A percentile compares a stretch with the other conserved stretches of the same genome.
phyloP scores from a whole-genome alignment of 2,329 filamentous ascomycete genomes.

The Domatiomyces globalis region DNA sequence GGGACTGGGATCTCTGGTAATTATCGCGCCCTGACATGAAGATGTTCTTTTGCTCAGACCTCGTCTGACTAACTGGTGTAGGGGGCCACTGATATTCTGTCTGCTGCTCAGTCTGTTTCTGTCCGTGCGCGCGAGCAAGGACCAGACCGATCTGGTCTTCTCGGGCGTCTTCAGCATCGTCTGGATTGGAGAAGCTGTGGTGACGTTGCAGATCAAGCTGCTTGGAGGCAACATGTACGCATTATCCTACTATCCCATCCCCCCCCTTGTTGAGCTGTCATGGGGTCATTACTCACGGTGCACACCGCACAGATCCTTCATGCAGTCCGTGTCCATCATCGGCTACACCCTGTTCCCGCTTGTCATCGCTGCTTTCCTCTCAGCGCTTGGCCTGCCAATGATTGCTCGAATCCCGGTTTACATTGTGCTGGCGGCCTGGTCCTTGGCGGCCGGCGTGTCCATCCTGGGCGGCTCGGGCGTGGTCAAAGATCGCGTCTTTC shows the following conservation, averaged over 20 bases:
- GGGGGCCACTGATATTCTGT: conserved; percentile 90
- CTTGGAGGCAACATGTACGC: conserved; percentile 92
- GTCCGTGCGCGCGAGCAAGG: conserved; percentile 61
- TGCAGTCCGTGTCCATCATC: conserved; percentile 94
- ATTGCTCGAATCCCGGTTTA: conserved; percentile 85
- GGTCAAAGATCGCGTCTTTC: conserved; percentile 80
- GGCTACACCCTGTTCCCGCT: conserved; percentile 96
- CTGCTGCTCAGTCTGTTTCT: conserved; percentile 75
- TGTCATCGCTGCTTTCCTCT: conserved; percentile 81
- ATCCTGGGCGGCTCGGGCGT: conserved; percentile 92
- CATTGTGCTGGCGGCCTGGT: conserved; percentile 77
- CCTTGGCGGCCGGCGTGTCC: conserved; percentile 84
- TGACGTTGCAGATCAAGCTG: conserved; percentile 95
- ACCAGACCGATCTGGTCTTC: conserved; percentile 81
- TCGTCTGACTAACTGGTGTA: conserved; percentile 18
- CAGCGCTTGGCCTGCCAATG: conserved; percentile 62
- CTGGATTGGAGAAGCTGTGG: conserved; percentile 91
- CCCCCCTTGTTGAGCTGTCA: conserved; percentile 6
- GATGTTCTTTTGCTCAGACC: too few species aligned
- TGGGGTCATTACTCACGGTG: not conserved
- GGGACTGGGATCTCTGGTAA: conserved; percentile 92
- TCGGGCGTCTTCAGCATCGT: conserved; percentile 93
- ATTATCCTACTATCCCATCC: conserved; percentile 17
- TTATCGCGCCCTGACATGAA: conserved; percentile 9
- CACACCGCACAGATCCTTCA: conserved; percentile 59